A percentile compares a stretch with the other conserved stretches of the same genome.
These are phyloP conservation scores for Pistacia vera DNA, from an alignment of 345 rosid genomes.

Conservation along the genomic window DNA sequence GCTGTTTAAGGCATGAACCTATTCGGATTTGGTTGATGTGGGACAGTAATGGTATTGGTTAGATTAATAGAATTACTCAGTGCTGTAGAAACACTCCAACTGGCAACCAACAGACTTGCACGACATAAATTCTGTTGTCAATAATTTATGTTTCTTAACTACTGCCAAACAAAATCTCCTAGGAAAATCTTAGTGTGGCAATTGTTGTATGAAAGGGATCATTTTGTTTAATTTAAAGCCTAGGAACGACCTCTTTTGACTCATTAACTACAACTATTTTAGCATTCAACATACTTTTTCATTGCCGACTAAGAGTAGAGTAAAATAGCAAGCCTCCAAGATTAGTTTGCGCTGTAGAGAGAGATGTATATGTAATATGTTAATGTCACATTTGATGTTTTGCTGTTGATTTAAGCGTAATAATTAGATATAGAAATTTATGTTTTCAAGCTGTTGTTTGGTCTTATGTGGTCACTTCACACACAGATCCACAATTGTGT, in stretches of 20 bases:
- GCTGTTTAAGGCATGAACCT: not conserved
- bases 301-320: conserved; percentile 17
- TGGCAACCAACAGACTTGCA: not conserved
- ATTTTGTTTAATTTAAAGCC: not conserved
- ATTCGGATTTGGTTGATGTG: conserved; percentile 10
- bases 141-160: not conserved
- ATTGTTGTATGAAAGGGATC: not conserved
- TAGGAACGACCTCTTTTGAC: not conserved
- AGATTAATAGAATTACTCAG: not conserved
- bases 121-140: conserved; percentile 14
- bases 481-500: not conserved
- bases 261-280: not conserved
- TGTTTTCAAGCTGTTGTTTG: not conserved
- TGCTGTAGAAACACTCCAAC: not conserved
- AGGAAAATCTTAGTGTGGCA: not conserved
- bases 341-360: too few relatives aligned
- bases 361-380: too few relatives aligned
- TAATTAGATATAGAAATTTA: too few relatives aligned
- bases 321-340: conserved; percentile 19
- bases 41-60: not conserved
- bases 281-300: not conserved
- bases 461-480: not conserved
- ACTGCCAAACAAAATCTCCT: not conserved
- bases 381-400: not conserved
- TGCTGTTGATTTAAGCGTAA: not conserved